Conservation (phyloP, 768 basidiomycete genomes). For the Serendipita sp. region DNA sequence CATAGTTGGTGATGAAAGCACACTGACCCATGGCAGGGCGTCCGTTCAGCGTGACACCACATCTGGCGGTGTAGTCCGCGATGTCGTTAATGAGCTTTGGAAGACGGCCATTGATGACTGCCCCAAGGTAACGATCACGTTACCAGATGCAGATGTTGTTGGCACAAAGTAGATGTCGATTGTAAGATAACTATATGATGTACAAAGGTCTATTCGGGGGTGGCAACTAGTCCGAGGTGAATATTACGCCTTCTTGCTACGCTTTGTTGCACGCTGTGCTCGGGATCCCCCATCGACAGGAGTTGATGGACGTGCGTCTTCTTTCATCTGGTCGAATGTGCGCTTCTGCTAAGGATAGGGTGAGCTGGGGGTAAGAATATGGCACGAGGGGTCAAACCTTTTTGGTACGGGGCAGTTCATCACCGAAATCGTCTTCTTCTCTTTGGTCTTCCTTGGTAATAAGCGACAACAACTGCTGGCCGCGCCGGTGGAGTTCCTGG, state of each 20-base stretch:
- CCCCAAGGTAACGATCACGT: neutral
- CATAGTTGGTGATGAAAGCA: conserved; percentile 40
- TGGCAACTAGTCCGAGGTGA: neutral
- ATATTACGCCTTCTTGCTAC: conserved; percentile 3
- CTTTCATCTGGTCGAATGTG: conserved; percentile 9
- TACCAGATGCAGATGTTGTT: neutral
- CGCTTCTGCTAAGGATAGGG: conserved; percentile 1
- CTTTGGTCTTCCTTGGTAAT: conserved; percentile 71
- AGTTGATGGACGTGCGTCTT: neutral
- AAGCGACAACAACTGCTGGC: conserved; percentile 74
- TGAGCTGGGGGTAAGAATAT: neutral
- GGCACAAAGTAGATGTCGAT: neutral
- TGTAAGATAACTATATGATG: neutral
- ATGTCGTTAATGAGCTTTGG: neutral
- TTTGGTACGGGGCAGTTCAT: conserved; percentile 39
- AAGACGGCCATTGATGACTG: neutral
- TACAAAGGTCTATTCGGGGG: neutral
- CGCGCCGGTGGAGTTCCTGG: conserved; percentile 75
- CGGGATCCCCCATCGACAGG: neutral
- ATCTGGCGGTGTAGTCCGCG: neutral
- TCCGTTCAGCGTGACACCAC: neutral
- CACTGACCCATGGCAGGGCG: conserved; percentile 22
- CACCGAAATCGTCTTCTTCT: conserved; percentile 46
- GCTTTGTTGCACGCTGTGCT: neutral
- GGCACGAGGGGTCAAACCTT: neutral